Percentiles rank a stretch among this genome's conserved stretches.
Conservation (phyloP, 495 filamentous ascomycete species). For the Neurospora sp. region DNA sequence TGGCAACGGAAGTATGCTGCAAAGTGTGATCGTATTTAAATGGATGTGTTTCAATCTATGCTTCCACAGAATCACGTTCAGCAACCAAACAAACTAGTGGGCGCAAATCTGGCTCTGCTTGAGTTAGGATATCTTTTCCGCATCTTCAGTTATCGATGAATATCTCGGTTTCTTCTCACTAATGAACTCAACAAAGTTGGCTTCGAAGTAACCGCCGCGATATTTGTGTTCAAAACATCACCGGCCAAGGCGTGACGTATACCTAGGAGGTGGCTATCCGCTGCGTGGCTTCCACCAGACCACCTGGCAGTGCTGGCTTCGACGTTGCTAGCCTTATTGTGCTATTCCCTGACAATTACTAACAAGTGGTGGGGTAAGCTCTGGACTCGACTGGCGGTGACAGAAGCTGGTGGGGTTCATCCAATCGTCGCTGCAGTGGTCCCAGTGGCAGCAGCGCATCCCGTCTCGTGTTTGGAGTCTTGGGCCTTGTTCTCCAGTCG, state of each 20-base stretch:
- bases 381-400: neutral
- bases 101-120: no score
- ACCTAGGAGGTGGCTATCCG: neutral
- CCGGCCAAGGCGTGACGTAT: neutral
- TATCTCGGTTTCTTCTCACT: no score
- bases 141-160: no score
- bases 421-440: neutral
- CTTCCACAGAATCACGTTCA: no score
- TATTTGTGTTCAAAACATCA: neutral
- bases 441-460: neutral
- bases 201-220: neutral
- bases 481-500: neutral
- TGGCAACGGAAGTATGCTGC: no score
- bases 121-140: no score
- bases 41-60: no score
- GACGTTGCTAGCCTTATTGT: neutral
- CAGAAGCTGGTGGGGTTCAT: neutral
- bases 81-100: no score
- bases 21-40: no score
- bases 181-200: no score
- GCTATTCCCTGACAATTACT: neutral
- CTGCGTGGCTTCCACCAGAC: neutral
- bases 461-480: neutral
- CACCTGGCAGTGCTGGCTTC: neutral
- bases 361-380: neutral